Base-by-base conservation (phyloP, 805 yeast genomes). In the Candida dajiaensis region DNA sequence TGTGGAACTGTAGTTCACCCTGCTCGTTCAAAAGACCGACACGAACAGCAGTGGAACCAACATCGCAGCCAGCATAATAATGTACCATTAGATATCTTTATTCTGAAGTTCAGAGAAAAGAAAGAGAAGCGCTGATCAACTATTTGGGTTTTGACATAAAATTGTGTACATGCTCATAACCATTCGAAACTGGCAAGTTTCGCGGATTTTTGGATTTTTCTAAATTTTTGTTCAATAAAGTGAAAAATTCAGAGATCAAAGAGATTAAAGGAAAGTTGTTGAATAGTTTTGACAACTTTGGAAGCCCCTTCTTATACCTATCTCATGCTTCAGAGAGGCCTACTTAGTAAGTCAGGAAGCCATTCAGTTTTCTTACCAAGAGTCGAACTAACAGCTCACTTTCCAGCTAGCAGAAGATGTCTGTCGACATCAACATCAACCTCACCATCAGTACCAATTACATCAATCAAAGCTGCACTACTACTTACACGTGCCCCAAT, bases 401-500 rank as follows among this genome's bases (percentile, higher is more conserved):
- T 16, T 12, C 3, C 35, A 55, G 59, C 53, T 8, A 41, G 57
- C 23, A 54, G 45, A 40, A 53, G 58, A 53, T 52, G 55, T 50
- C 49, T 54, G 31, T 51, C 57, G 42, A 53, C 58, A 29, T 41
- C 52, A 7, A 31, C 52, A 18, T 55, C 59, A 12, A 28, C 54
- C 31, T 54, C 58, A 20, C 48, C 54, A 16, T 41, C 44, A 11
- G 51, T 57, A 2, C 43, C 56, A 26, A 44, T 59, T 10, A 48
- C 48, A 5, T 45, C 55, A 12, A 50, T 57, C 29, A 62, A 54
- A 48, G 77, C 83, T 3, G 80, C 83, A 11, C 61, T 88, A 38
- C 69, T 90, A 47, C 72, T 92, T 40, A 81, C 94, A 38, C 77
- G 99, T 67, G 75, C 73, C 36, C 99, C 99, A 25, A 73, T 94